Conservation (phyloP, 176 grass and related monocot genomes). For the Guadua angustifolia region DNA sequence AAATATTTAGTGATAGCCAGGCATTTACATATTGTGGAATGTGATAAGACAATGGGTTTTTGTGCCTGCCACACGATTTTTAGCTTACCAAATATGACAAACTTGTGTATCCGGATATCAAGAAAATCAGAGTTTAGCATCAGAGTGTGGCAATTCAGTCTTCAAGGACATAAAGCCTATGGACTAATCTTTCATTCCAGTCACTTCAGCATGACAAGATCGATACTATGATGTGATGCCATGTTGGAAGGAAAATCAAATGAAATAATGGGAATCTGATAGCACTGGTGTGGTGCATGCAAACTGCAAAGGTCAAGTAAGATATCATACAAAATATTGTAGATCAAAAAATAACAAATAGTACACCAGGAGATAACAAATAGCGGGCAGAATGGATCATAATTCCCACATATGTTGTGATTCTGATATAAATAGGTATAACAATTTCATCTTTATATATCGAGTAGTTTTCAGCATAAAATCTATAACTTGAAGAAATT, state of each 20-base stretch:
- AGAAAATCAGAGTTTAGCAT: constrained; percentile 1
- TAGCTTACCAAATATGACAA: background rate
- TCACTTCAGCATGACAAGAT: too few species aligned
- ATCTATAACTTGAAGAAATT: background rate
- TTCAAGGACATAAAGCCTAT: constrained; percentile 6
- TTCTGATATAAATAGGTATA: background rate
- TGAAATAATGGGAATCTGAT: too few species aligned
- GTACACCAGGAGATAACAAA: background rate
- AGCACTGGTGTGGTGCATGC: background rate
- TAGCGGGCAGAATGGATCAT: background rate
- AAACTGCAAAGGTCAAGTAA: background rate
- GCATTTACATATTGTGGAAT: background rate
- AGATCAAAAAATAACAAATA: background rate
- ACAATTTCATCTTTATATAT: background rate
- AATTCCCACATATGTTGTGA: background rate
- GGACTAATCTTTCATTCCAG: too few species aligned
- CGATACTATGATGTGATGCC: too few species aligned
- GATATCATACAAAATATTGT: background rate
- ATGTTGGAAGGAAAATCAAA: too few species aligned
- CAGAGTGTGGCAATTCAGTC: background rate
- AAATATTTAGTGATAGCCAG: constrained; percentile 10
- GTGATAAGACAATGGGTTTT: background rate
- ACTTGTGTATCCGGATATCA: constrained; percentile 11
- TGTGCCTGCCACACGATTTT: background rate
- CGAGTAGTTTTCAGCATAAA: background rate